Base-by-base conservation (phyloP, 176 grass and related monocot genomes). In the Eleusine coracana region DNA sequence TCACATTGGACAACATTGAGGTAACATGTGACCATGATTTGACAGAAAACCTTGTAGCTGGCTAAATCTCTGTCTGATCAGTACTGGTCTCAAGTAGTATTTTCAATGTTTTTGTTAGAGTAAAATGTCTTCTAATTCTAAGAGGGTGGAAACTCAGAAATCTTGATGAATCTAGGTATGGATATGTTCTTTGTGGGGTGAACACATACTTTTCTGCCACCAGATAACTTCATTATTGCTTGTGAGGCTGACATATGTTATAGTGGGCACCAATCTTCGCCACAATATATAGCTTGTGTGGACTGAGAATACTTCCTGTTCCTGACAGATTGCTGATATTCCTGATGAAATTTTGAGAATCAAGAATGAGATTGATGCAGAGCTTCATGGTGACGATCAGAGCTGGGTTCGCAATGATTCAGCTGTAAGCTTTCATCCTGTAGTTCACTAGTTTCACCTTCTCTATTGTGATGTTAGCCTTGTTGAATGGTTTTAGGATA, bases 301-400 rank as follows among this genome's bases (percentile, higher is more conserved):
- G 12, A 66, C 23, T 84, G 18, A 86, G 85, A 6, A 44, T 82
- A 60, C 12, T 85, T 62, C n/a, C n/a, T 44, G 59, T 71, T 62
- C 46, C 69, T 89, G 10, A 52, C 87, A 99, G 96, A 87, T 80
- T 68, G 78, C 83, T 80, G 77, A 93, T 29, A 66, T 91, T 71
- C n/a, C 89, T 9, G 96, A 99, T 71, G 83, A 87, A 66, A 99
- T 99, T 56, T 80, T 99, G 81, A 99, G 91, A 83, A 75, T 99
- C 49, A 94, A 96, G 80, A 87, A 92, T 80, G 93, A 96, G 75
- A 90, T 99, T 88, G 96, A 94, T 52, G 58, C n/a, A 66, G 96
- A 99, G 82, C 75, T 99, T 82, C 70, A 90, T 52, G 89, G 89
- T 76, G 96, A 96, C 50, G 96, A 99, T 69, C 93, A 92, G 83